A percentile compares a stretch with the other conserved stretches of the same genome.
These are phyloP conservation scores for Kwoniella bestiolae DNA, from an alignment of 768 basidiomycete species.

Conservation along the genomic window DNA sequence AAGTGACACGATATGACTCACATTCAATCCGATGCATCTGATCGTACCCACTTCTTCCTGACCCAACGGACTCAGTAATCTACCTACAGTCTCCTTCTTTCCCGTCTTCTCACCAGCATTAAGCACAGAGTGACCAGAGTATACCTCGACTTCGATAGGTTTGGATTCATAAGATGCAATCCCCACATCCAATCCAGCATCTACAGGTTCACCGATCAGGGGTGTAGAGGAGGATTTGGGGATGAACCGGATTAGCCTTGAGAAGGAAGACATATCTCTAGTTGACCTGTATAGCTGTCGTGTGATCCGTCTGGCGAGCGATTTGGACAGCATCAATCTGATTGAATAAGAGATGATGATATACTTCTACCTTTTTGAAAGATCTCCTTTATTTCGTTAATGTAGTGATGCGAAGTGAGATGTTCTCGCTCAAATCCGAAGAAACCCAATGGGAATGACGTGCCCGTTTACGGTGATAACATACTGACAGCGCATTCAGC, in stretches of 20 bases:
- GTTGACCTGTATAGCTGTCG: background rate
- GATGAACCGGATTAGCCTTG: constrained; percentile 53
- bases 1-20: constrained; percentile 26
- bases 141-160: constrained; percentile 50
- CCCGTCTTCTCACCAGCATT: constrained; percentile 50
- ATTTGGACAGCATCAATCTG: too few relatives aligned
- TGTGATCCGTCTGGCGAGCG: background rate
- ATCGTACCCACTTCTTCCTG: constrained; percentile 55
- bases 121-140: constrained; percentile 43
- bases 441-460: background rate
- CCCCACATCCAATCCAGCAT: constrained; percentile 52
- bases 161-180: constrained; percentile 47
- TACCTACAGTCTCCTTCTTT: constrained; percentile 34
- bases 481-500: background rate
- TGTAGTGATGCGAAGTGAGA: too few relatives aligned
- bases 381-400: too few relatives aligned
- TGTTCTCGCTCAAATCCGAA: background rate
- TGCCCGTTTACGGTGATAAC: too few relatives aligned
- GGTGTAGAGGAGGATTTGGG: constrained; percentile 24
- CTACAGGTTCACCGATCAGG: constrained; percentile 54
- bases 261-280: constrained; percentile 12
- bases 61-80: constrained; percentile 49
- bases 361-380: too few relatives aligned
- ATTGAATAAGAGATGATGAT: too few relatives aligned
- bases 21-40: constrained; percentile 57